A percentile compares a stretch with the other conserved stretches of the same genome.
Evolutionary conservation across 192 early-diverging fungal genomes (phyloP).

Genomic region (Coemansia sp.): DNA sequence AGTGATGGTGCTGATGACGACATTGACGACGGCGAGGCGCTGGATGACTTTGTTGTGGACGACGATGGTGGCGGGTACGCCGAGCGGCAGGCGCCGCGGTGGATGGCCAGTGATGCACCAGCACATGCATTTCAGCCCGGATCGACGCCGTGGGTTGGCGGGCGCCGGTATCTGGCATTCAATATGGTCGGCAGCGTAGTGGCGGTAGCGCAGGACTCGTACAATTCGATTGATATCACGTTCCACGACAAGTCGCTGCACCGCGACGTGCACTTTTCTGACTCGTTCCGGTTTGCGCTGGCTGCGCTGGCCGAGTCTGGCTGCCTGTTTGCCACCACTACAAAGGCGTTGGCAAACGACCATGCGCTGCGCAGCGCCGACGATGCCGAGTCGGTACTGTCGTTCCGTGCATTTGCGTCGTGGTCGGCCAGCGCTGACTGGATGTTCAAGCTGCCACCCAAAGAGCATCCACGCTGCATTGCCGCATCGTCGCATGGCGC

Average conservation of each 20-base stretch:
- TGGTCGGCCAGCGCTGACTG: conserved; percentile 77
- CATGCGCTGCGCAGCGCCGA: conserved; percentile 50
- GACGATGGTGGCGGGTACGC: conserved; percentile 79
- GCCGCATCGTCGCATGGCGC: conserved; percentile 68
- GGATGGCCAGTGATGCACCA: conserved; percentile 18
- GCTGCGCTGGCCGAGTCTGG: conserved; percentile 72
- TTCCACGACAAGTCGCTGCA: conserved; percentile 82
- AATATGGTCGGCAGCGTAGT: conserved; percentile 82
- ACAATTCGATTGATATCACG: conserved; percentile 80
- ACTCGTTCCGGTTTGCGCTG: conserved; percentile 72
- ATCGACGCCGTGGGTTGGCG: conserved; percentile 62
- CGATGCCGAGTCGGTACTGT: conserved; percentile 60
- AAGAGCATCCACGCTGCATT: conserved; percentile 73
- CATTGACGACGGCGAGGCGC: conserved; percentile 58
- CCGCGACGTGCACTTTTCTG: conserved; percentile 80
- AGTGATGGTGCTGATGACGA: conserved; percentile 19
- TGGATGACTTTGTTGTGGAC: conserved; percentile 86
- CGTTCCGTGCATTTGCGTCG: conserved; percentile 70
- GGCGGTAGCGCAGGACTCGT: conserved; percentile 66
- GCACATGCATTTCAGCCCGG: conserved; percentile 78
- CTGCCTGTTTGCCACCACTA: conserved; percentile 65
- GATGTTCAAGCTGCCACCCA: conserved; percentile 64
- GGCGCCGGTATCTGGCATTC: conserved; percentile 73
- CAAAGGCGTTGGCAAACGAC: conserved; percentile 44
- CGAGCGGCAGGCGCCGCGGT: conserved; percentile 42